Conservation (phyloP, 2,329 filamentous ascomycete species). For the Colletotrichum camelliae region DNA sequence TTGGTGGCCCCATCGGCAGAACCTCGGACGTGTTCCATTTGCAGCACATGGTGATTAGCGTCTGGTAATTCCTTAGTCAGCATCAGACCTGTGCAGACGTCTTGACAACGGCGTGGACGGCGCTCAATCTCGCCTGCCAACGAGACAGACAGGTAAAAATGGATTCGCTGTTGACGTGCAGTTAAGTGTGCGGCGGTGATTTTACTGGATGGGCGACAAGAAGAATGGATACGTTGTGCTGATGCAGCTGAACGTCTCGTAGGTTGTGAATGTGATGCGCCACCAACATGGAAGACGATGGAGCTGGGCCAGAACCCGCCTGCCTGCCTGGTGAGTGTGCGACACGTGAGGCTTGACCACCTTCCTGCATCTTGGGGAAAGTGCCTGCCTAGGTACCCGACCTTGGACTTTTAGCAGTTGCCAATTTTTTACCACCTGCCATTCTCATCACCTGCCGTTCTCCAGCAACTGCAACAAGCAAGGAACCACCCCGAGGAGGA, state of each 20-base stretch:
- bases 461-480: not conserved
- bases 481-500: not conserved
- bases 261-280: not conserved
- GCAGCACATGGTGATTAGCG: not conserved
- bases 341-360: not conserved
- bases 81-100: not conserved
- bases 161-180: not conserved
- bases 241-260: not conserved
- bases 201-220: not conserved
- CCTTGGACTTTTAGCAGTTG: not conserved
- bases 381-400: not conserved
- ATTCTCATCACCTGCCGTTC: not conserved
- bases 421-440: not conserved
- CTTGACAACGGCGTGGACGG: not conserved
- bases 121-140: not conserved
- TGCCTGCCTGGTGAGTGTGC: not conserved
- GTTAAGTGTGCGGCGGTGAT: not conserved
- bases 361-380: not conserved
- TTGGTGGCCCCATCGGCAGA: not conserved
- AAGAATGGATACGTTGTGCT: not conserved
- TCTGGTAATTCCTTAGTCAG: not conserved
- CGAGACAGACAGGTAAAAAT: not conserved
- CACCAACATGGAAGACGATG: not conserved
- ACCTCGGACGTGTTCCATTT: not conserved
- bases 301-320: not conserved